Conservation (phyloP, 1,139 yeast genomes). For the Komagataea norvegica region DNA sequence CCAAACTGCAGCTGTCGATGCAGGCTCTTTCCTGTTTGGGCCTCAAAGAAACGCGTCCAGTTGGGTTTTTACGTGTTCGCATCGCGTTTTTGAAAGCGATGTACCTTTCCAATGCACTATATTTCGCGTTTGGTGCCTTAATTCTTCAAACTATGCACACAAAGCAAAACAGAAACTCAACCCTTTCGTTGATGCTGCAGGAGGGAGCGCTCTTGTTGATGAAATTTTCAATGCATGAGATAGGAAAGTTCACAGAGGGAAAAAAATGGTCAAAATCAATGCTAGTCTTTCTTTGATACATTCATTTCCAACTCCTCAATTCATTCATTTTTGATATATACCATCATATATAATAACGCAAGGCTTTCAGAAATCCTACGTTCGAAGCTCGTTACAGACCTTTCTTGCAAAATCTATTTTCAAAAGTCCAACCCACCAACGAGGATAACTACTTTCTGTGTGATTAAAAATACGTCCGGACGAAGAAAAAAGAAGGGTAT, state of each 20-base stretch:
- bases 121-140: not conserved
- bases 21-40: too few relatives aligned
- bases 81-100: not conserved
- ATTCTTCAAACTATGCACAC: too few relatives aligned
- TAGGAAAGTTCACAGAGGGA: too few relatives aligned
- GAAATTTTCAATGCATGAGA: not conserved
- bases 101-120: too few relatives aligned
- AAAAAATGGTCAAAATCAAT: not conserved
- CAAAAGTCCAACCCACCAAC: not conserved
- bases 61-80: too few relatives aligned
- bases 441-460: too few relatives aligned
- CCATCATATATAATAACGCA: too few relatives aligned
- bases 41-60: too few relatives aligned
- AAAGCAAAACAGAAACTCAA: too few relatives aligned
- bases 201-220: not conserved
- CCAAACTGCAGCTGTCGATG: too few relatives aligned
- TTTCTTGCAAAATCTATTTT: not conserved
- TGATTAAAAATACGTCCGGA: too few relatives aligned
- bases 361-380: not conserved
- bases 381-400: not conserved
- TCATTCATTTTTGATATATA: not conserved
- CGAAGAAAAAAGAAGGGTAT: conserved; percentile 1
- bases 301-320: not conserved
- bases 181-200: conserved; percentile 1
- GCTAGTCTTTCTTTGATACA: not conserved